These are phyloP conservation scores for Buddleja alternifolia DNA, from an alignment of 257 asterid genomes.

Conservation along the genomic window DNA sequence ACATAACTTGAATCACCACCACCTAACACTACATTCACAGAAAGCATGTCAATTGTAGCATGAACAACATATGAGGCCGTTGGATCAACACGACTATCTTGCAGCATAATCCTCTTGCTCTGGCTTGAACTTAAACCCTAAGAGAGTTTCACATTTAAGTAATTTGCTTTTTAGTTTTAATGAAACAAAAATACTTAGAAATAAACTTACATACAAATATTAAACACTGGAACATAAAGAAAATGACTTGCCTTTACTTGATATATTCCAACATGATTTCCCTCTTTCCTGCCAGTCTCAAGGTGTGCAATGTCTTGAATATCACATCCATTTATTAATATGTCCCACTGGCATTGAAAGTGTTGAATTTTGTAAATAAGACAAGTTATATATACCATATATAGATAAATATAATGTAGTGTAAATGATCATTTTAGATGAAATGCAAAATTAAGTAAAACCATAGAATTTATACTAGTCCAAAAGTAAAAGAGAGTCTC, in stretches of 20 bases:
- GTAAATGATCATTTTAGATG: too few relatives aligned
- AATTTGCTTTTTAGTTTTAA: too few relatives aligned
- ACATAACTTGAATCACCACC: conserved; percentile 44
- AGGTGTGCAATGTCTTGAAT: conserved; percentile 39
- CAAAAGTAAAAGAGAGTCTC: too few relatives aligned
- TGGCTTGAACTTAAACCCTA: conserved; percentile 36
- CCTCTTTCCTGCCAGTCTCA: conserved; percentile 36
- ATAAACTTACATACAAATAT: too few relatives aligned
- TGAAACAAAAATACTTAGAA: too few relatives aligned
- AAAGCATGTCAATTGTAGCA: conserved; percentile 45
- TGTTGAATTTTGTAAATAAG: not conserved
- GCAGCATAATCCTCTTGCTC: conserved; percentile 36
- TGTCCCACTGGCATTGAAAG: conserved; percentile 46
- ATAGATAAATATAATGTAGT: too few relatives aligned
- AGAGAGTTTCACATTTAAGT: not conserved
- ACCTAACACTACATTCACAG: conserved; percentile 29
- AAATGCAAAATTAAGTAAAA: too few relatives aligned
- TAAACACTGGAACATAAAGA: not conserved
- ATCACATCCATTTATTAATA: conserved; percentile 33
- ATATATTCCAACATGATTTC: conserved; percentile 38
- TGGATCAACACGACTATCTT: conserved; percentile 51
- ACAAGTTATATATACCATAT: too few relatives aligned
- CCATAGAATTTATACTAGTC: too few relatives aligned
- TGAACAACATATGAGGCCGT: conserved; percentile 51
- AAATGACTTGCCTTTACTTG: conserved; percentile 34